Evolutionary conservation across 129 eudicot species (phyloP), one percentile per base, ranked within the genome.

Genomic region (Ambrosia artemisiifolia): DNA sequence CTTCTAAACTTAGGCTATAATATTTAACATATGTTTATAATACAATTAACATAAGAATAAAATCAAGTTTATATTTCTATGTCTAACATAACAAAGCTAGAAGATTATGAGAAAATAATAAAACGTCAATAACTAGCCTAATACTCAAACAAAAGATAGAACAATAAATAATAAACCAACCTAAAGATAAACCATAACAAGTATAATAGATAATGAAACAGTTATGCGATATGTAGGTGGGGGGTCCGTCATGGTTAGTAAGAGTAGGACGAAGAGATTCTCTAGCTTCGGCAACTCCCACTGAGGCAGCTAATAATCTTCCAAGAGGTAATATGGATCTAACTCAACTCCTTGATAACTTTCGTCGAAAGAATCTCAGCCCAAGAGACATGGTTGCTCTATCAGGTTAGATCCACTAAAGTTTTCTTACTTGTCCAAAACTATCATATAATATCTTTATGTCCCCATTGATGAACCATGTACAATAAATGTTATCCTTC

Each of bases 201-300:
- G 5, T 53, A 53, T 17, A 53, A 7, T 2, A 54, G 61, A 18
- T 54, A 17, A 53, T 53, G 7, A 17, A 53, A 40, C 44, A 7
- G 2, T 40, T 48, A 48, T n/a, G n/a, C 16, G 12, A 48, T 35
- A 35, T 35, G 2, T 67, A 48, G 46, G 69, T 73, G 78, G 85
- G 89, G 42, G 91, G 91, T 44, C 91, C 88, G n/a, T 11, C 91
- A 71, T 88, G 96, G 96, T 16, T 63, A 0, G 89, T 86, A 18
- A 57, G 56, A 18, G 76, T 88, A 19, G 91, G 96, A 47, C 59
- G 96, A 49, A 79, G 89, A 42, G 96, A 85, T 60, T 79, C 91
- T 14, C 74, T 65, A 34, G 77, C 85, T 12, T 33, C 65, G 7
- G 86, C 90, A 42, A 79, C 79, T 74, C 74, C 67, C 3, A 74